Evolutionary conservation across 805 yeast genomes (phyloP), one percentile per base, ranked within the genome.

Genomic region (Ogataea parapolymorpha): DNA sequence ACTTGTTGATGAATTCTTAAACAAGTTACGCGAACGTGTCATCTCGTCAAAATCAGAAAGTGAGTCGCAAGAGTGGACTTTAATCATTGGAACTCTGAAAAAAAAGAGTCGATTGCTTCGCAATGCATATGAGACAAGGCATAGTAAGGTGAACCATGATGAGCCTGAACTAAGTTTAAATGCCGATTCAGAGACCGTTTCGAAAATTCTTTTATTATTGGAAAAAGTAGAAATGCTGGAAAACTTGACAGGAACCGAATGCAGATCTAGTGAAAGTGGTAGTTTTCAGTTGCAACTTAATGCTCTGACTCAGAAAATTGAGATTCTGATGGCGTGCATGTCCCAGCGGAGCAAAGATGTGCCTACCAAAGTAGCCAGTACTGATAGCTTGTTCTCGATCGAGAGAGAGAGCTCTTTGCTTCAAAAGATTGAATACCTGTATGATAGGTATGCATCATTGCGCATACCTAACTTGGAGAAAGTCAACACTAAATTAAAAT

Each of bases 221-320:
- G 32, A 36, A 6, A 36, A 32, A 28, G n/a, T 36, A 2, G 12
- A 27, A 11, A 28, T 18, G 20, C 20, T 36, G 20, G 39, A 36
- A 23, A n/a, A 14, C 4, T 9, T 20, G 10, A 29, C 26, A 10
- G 39, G 39, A 25, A 10, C 8, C 6, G 22, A 12, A 25, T 11
- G 14, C 13, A 25, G 27, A 2, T 7, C 13, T 2, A 25, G 3
- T 5, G 14, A 25, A n/a, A 25, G 14, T 11, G 14, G n/a, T n/a
- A 25, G n/a, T 13, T 2, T 12, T 12, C 27, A 25, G 12, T 25
- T n/a, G 27, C 27, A 25, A 13, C n/a, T 25, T 9, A 15, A 15
- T 15, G 11, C 6, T 14, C 16, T 27, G 16, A 15, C 11, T n/a
- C 15, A 27, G 14, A 27, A 27, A 27, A 27, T 27, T 14, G 8